Evolutionary conservation across 2,329 filamentous ascomycete genomes (phyloP), one percentile per base, ranked within the genome.

Genomic region (Thielaviopsis euricoi): DNA sequence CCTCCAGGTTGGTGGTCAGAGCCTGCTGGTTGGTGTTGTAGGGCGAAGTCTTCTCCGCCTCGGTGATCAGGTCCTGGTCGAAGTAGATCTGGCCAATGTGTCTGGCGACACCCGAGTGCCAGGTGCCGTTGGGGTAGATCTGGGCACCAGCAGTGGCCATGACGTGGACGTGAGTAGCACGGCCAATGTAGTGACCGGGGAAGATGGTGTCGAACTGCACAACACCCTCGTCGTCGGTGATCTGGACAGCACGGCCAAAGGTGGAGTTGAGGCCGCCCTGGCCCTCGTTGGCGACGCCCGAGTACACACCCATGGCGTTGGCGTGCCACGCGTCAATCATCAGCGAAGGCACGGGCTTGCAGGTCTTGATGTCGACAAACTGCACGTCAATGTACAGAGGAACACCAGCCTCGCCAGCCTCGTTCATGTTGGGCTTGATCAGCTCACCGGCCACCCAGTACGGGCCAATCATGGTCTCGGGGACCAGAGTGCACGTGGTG

Each of bases 31-130:
- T 76, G 58, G 65, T 66, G 23, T 61, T 66, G 66, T 76, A 76
- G 0, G 79, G 77, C 0, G 65, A 60, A 0, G 68, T 69, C 22
- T 64, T 65, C 58, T 79, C 74, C 52, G 81, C 76, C 21, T 69
- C 63, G 17, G 65, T 61, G 60, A 78, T 72, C 29, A 82, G 73
- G 60, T 71, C 70, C 64, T 81, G 75, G 65, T 81, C 77, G 64
- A 80, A 78, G 71, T 79, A 82, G 59, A 81, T 66, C 65, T 82
- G 79, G 29, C 79, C 78, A 33, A 81, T n/a, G 12, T 22, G 52
- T 50, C 29, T 56, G 43, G 54, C 37, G 6, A 17, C 22, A n/a
- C 22, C 37, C 37, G 37, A 33, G 6, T 25, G 15, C 26, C 4
- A 40, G 15, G 15, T 22, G 10, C n/a, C 26, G 40, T 33, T 23